A percentile compares a stretch with the other conserved stretches of the same genome.
Conservation (phyloP, 2,329 filamentous ascomycete species). For the Cladosporium sp. region DNA sequence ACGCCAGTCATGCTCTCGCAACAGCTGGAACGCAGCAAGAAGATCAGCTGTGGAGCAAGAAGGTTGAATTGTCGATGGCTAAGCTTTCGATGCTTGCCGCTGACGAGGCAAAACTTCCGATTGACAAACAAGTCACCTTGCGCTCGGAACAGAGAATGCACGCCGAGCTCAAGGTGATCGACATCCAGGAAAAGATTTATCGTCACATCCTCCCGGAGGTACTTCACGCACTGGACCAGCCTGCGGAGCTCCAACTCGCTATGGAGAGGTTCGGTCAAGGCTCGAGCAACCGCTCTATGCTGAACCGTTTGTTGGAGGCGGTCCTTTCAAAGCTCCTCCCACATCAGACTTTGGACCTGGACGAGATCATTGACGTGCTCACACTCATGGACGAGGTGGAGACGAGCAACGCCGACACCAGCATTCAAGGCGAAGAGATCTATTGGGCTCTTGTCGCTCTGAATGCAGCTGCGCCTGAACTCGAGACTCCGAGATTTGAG, state of each 20-base stretch:
- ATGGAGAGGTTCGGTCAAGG: conserved; percentile 57
- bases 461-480: conserved; percentile 48
- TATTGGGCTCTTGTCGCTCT: conserved; percentile 64
- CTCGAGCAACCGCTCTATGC: conserved; percentile 49
- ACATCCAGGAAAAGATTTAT: conserved; percentile 76
- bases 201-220: conserved; percentile 65
- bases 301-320: conserved; percentile 68
- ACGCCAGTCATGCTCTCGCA: conserved; percentile 68
- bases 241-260: conserved; percentile 71
- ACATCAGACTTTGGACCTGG: conserved; percentile 61
- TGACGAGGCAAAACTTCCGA: conserved; percentile 29
- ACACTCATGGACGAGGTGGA: conserved; percentile 64
- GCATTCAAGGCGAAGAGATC: conserved; percentile 59
- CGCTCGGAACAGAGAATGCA: conserved; percentile 10
- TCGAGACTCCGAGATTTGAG: conserved; percentile 53
- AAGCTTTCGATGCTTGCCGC: conserved; percentile 72
- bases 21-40: conserved; percentile 68
- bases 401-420: conserved; percentile 44
- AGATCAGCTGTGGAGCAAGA: conserved; percentile 84
- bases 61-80: conserved; percentile 83
- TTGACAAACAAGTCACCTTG: conserved; percentile 13
- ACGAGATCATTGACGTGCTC: conserved; percentile 67
- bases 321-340: conserved; percentile 66
- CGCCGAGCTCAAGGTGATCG: conserved; percentile 63
- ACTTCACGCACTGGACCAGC: conserved; percentile 69